Evolutionary conservation across 2,329 filamentous ascomycete genomes (phyloP).

Genomic region (Phialophora verrucosa): DNA sequence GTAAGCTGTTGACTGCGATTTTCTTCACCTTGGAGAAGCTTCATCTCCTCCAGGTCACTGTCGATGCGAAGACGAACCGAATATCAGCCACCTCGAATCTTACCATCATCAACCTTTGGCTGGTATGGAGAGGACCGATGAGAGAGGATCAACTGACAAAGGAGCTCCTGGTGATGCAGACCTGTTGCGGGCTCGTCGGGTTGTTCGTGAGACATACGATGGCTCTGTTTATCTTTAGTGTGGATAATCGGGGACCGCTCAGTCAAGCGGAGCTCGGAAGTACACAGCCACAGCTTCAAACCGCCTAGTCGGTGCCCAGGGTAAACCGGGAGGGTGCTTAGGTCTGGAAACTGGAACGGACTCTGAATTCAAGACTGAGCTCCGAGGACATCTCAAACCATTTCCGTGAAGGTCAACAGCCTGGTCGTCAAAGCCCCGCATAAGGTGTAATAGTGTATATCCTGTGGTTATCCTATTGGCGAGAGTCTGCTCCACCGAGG

Average conservation of each 20-base stretch:
- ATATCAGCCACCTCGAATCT: conserved; percentile 86
- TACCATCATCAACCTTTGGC: conserved; percentile 92
- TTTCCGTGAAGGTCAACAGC: background rate
- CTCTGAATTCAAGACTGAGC: background rate
- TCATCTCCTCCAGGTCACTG: conserved; percentile 70
- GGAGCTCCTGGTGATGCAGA: conserved; percentile 81
- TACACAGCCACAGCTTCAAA: background rate
- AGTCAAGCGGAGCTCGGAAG: background rate
- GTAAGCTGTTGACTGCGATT: conserved; percentile 63
- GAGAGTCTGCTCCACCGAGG: background rate
- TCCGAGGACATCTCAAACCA: background rate
- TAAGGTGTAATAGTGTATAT: background rate
- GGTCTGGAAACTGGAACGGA: background rate
- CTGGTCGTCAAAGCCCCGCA: background rate
- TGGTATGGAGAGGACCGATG: conserved; percentile 92
- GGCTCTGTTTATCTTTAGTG: conserved; percentile 84
- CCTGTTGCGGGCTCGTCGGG: conserved; percentile 75
- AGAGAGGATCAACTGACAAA: conserved; percentile 81
- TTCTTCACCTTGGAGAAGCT: conserved; percentile 73
- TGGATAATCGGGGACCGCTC: conserved; percentile 69
- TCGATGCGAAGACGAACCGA: conserved; percentile 59
- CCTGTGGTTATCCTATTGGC: background rate
- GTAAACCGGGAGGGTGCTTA: background rate
- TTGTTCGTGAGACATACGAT: conserved; percentile 84
- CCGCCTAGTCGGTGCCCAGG: background rate